Conservation (phyloP, 2,329 filamentous ascomycete genomes). For the Beauveria scarabaeidicola region DNA sequence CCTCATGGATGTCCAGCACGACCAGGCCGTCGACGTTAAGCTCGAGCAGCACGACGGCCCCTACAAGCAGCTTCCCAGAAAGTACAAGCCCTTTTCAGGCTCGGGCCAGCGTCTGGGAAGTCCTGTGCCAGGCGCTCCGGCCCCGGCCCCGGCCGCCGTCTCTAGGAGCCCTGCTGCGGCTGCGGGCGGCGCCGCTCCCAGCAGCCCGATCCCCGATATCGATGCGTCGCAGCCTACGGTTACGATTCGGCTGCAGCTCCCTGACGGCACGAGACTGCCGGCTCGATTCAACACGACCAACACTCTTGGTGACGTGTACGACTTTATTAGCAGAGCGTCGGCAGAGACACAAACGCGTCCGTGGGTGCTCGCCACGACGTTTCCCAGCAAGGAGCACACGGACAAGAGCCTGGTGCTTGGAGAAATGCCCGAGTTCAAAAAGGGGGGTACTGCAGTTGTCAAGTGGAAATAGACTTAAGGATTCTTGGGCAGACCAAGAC, state of each 20-base stretch:
- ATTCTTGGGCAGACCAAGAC: neutral
- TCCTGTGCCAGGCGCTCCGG: constrained; percentile 56
- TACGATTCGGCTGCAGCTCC: constrained; percentile 67
- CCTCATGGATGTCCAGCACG: constrained; percentile 66
- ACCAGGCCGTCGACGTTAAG: constrained; percentile 72
- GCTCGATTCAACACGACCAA: constrained; percentile 75
- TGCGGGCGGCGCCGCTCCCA: neutral
- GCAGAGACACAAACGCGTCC: constrained; percentile 46
- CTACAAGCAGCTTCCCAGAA: constrained; percentile 63
- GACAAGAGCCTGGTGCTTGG: constrained; percentile 54
- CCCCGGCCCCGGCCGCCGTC: constrained; percentile 25
- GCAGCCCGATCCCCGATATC: constrained; percentile 31
- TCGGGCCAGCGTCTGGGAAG: constrained; percentile 67
- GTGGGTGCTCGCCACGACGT: constrained; percentile 74
- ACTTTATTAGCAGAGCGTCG: constrained; percentile 60
- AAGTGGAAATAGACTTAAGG: constrained; percentile 40
- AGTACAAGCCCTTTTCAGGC: constrained; percentile 68
- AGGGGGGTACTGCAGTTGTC: constrained; percentile 55
- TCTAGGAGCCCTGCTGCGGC: constrained; percentile 17
- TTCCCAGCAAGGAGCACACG: constrained; percentile 71
- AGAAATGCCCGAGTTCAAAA: constrained; percentile 57
- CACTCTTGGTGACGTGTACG: constrained; percentile 69
- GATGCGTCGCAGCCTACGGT: constrained; percentile 61
- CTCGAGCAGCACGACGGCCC: constrained; percentile 65
- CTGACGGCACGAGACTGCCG: constrained; percentile 67